Evolutionary conservation across 257 asterid genomes (phyloP).

Genomic region (Solanum pennellii): DNA sequence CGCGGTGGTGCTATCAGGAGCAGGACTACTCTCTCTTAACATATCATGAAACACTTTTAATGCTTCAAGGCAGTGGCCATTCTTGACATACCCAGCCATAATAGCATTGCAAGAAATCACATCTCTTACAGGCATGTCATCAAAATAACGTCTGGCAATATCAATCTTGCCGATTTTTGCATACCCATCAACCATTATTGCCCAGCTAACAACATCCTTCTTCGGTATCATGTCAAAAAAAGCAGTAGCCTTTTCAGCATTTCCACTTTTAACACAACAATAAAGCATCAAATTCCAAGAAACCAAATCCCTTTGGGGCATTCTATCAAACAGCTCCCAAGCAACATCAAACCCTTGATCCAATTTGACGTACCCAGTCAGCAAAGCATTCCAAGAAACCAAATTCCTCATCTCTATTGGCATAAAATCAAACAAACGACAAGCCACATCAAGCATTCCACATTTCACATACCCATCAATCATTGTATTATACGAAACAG

Average conservation of each 20-base stretch:
- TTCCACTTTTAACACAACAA: constrained; percentile 56
- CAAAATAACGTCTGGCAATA: constrained; percentile 52
- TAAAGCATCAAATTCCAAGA: constrained; percentile 80
- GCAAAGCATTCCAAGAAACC: constrained; percentile 75
- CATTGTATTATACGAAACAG: constrained; percentile 67
- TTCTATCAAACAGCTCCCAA: constrained; percentile 41
- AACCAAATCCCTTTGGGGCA: constrained; percentile 63
- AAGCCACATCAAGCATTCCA: constrained; percentile 56
- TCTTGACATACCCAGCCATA: constrained; percentile 76
- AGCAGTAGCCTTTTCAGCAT: constrained; percentile 32
- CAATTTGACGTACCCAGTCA: constrained; percentile 43
- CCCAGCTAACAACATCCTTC: constrained; percentile 73
- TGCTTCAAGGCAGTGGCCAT: constrained; percentile 46
- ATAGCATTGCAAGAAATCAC: constrained; percentile 77
- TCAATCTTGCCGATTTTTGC: constrained; percentile 44
- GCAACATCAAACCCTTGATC: constrained; percentile 40
- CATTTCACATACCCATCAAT: constrained; percentile 74
- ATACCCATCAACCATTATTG: constrained; percentile 67
- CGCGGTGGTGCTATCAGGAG: constrained; percentile 55
- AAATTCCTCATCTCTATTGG: constrained; percentile 43
- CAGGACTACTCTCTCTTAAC: constrained; percentile 20
- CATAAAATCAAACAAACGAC: constrained; percentile 47
- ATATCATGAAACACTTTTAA: constrained; percentile 52
- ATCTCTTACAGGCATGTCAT: constrained; percentile 66
- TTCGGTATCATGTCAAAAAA: constrained; percentile 52